Base-by-base conservation (phyloP, 441 rosid genomes). In the Isatis lusitanica region DNA sequence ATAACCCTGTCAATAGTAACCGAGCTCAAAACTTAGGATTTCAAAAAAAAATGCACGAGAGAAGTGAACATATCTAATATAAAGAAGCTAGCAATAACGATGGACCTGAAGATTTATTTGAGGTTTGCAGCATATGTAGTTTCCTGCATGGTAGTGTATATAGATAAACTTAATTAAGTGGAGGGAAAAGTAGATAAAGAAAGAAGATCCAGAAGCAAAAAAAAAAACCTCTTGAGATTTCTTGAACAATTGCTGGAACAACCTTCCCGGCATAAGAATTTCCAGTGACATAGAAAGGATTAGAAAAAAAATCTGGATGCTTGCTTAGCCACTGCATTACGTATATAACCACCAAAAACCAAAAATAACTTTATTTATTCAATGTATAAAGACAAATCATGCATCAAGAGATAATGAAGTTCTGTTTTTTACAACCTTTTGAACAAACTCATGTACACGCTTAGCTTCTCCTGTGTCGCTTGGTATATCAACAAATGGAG, bases 241-340 rank as follows among this genome's bases (percentile, higher is more conserved):
- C 8, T 33, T 33, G 36, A 67, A 74, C 84, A 7, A 82, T 6
- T 17, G 73, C 68, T 21, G 96, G 96, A 40, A 88, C 60, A 31
- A 68, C 61, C 3, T 80, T 9, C 74, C 93, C 92, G 0, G 96
- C 69, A 77, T 84, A 88, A 0, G 96, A 90, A 68, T 87, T 85
- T 12, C 96, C 94, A 1, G 84, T 74, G 1, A 90, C 30, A 57
- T 81, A 90, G 26, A 88, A 8, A 3, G 79, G 84, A 68, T 74
- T 84, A 10, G 81, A 68, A 21, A 67, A 17, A 76, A 85, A 87
- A 9, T 85, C 81, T 2, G 83, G 83, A 67, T 85, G 92, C 39
- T 69, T 77, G 21, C 16, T 59, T 53, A 90, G 69, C 89, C 90
- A 90, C 90, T 90, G 78, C 28, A 73, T 16, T n/a, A n/a, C n/a